A percentile compares a stretch with the other conserved stretches of the same genome.
These are phyloP conservation scores for Hypoxylon sp. DNA, from an alignment of 2,329 filamentous ascomycete species.

Conservation along the genomic window DNA sequence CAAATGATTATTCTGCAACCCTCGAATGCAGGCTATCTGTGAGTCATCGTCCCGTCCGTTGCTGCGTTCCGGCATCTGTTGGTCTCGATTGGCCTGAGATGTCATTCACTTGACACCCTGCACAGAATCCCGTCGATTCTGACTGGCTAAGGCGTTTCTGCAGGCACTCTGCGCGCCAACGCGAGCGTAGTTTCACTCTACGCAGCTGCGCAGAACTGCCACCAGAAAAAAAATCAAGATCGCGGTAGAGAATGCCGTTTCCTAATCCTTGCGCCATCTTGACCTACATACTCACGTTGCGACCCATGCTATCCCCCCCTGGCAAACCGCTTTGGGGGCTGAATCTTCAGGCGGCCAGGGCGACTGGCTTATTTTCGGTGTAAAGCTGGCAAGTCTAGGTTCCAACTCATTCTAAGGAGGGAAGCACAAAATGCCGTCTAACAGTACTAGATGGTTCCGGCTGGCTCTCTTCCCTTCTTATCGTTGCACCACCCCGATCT, in stretches of 20 bases:
- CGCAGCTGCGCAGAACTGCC: conserved; percentile 45
- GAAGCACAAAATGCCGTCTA: conserved; percentile 49
- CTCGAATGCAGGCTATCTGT: conserved; percentile 47
- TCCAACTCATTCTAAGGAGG: conserved; percentile 44
- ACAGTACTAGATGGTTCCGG: conserved; percentile 43
- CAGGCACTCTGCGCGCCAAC: conserved; percentile 41
- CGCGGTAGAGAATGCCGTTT: conserved; percentile 31
- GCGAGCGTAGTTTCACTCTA: conserved; percentile 38
- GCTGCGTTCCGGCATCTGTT: conserved; percentile 14
- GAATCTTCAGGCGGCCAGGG: conserved; percentile 34
- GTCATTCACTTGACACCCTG: conserved; percentile 27
- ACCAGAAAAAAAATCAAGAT: conserved; percentile 41
- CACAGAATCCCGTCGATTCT: conserved; percentile 24
- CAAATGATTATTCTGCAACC: conserved; percentile 37
- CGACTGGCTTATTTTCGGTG: conserved; percentile 49
- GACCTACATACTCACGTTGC: conserved; percentile 32
- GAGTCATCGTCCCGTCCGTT: conserved; percentile 48
- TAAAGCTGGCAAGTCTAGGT: conserved; percentile 44
- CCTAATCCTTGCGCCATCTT: conserved; percentile 34
- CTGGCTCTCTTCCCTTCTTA: conserved; percentile 32
- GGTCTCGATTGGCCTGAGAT: conserved; percentile 29
- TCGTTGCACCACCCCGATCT: conserved; percentile 21
- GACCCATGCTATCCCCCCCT: conserved; percentile 28
- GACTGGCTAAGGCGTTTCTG: conserved; percentile 42
- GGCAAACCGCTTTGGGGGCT: conserved; percentile 41